These are phyloP conservation scores for Echria macrotheca DNA, from an alignment of 495 filamentous ascomycete genomes.

Conservation along the genomic window DNA sequence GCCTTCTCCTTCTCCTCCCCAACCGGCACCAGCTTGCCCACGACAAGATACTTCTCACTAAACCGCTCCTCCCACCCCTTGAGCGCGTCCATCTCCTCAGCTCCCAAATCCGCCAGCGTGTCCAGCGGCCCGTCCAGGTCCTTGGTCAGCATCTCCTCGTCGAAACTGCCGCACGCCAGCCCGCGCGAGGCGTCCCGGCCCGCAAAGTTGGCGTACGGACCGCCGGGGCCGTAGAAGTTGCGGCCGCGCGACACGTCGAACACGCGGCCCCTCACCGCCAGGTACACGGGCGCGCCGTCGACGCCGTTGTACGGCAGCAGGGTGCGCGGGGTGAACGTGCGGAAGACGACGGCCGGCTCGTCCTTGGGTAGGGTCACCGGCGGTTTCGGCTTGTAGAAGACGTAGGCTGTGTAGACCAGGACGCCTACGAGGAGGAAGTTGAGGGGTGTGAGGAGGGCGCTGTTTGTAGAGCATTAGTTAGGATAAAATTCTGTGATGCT, in stretches of 20 bases:
- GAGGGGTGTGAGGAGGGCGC: slow-evolving; percentile 66
- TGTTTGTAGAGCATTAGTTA: slow-evolving; percentile 32
- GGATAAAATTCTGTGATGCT: slow-evolving; percentile 16
- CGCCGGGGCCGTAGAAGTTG: slow-evolving; percentile 91
- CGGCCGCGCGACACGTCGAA: slow-evolving; percentile 82
- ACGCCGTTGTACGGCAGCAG: slow-evolving; percentile 84
- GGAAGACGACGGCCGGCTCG: slow-evolving; percentile 74
- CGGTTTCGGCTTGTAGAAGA: slow-evolving; percentile 51
- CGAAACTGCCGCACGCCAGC: slow-evolving; percentile 87
- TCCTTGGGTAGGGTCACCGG: slow-evolving; percentile 57
- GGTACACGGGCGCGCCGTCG: slow-evolving; percentile 67
- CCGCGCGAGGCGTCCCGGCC: slow-evolving; percentile 91
- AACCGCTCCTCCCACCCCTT: slow-evolving; percentile 91
- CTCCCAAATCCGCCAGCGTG: slow-evolving; percentile 64
- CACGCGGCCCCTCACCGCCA: slow-evolving; percentile 77
- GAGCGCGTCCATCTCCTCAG: slow-evolving; percentile 76
- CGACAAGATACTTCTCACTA: slow-evolving; percentile 85
- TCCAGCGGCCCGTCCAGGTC: slow-evolving; percentile 84
- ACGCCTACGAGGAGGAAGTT: slow-evolving; percentile 70
- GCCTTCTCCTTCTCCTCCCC: slow-evolving; percentile 31
- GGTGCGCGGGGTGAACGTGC: slow-evolving; percentile 80
- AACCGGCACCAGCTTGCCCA: slow-evolving; percentile 73
- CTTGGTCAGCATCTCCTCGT: slow-evolving; percentile 93
- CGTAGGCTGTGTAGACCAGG: slow-evolving; percentile 64
- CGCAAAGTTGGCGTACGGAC: slow-evolving; percentile 90